Evolutionary conservation across 495 filamentous ascomycete species (phyloP).

Genomic region (Apodospora peruviana): DNA sequence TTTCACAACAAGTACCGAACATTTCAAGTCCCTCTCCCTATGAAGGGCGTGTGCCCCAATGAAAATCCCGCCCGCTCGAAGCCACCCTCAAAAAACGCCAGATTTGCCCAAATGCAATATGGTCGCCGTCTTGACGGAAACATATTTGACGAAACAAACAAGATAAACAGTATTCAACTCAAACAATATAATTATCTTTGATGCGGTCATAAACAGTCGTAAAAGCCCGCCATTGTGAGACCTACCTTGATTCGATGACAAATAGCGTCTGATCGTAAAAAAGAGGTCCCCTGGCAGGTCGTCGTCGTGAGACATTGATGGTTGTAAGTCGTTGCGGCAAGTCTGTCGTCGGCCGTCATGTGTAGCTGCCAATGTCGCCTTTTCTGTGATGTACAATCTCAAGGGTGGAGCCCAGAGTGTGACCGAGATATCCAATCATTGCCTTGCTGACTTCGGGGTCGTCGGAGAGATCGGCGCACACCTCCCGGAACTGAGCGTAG

Average conservation of each 20-base stretch:
- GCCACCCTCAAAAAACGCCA: neutral
- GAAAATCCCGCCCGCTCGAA: neutral
- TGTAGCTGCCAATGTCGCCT: constrained; percentile 23
- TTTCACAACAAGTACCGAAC: too few species aligned
- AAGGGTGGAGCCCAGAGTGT: constrained; percentile 30
- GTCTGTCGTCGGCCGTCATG: neutral
- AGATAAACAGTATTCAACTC: constrained; percentile 2
- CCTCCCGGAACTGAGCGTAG: constrained; percentile 35
- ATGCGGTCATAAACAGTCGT: constrained; percentile 14
- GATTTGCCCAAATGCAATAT: constrained; percentile 3
- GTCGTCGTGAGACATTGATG: too few species aligned
- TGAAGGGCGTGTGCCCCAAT: neutral
- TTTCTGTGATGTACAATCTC: constrained; percentile 32
- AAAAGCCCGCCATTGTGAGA: neutral
- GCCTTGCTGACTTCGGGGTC: constrained; percentile 36
- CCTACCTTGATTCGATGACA: too few species aligned
- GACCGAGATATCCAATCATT: constrained; percentile 38
- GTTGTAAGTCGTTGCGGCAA: neutral
- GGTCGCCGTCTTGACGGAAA: too few species aligned
- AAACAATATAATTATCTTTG: constrained; percentile 14
- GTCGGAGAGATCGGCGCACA: constrained; percentile 33
- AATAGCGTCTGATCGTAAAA: neutral
- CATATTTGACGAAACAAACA: too few species aligned
- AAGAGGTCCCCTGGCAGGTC: too few species aligned
- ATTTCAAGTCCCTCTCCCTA: neutral